Conservation (phyloP, 331 rosid species). For the Quercus lobata region DNA sequence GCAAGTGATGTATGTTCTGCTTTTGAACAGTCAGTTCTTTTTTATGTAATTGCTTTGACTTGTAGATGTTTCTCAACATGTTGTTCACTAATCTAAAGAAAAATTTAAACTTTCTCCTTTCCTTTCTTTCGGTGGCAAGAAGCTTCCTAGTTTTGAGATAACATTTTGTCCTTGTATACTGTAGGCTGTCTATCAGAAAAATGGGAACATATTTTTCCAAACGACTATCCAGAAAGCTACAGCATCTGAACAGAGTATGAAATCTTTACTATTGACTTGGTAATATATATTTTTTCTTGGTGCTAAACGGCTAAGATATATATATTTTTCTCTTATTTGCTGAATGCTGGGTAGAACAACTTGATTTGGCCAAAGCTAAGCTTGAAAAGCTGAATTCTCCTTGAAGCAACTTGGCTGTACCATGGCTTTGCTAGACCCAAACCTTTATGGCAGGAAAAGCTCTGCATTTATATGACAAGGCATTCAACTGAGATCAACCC, state of each 20-base stretch:
- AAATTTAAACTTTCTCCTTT: not conserved
- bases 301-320: not conserved
- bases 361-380: constrained; percentile 32
- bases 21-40: not conserved
- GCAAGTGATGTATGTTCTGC: no score
- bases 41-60: not conserved
- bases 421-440: not conserved
- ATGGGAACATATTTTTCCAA: constrained; percentile 65
- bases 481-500: not conserved
- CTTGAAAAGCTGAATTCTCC: constrained; percentile 28
- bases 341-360: constrained; percentile 22
- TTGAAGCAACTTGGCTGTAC: not conserved
- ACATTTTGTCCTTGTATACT: not conserved
- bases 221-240: constrained; percentile 60
- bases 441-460: not conserved
- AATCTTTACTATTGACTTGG: not conserved
- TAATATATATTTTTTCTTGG: not conserved
- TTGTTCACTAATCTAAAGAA: not conserved
- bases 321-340: not conserved
- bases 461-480: not conserved
- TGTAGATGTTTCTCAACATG: not conserved
- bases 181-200: constrained; percentile 65
- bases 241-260: constrained; percentile 60
- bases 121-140: not conserved
- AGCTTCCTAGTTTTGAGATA: not conserved